These are phyloP conservation scores for Cladophialophora exuberans DNA, from an alignment of 2,329 filamentous ascomycete genomes.

Conservation along the genomic window DNA sequence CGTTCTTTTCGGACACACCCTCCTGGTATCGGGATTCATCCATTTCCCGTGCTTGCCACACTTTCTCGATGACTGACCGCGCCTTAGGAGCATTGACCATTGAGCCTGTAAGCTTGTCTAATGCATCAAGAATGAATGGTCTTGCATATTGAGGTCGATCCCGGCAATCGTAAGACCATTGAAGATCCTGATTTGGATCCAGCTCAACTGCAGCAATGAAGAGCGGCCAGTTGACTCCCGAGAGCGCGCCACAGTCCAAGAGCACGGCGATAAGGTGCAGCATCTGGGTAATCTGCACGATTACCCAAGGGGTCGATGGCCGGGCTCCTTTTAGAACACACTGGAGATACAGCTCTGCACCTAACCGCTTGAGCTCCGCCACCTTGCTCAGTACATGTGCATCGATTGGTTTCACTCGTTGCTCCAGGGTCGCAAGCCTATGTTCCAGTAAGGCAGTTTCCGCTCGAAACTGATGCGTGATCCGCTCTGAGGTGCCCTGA, in stretches of 20 bases:
- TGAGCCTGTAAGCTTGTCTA: slow-evolving; percentile 46
- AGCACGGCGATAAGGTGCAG: slow-evolving; percentile 1
- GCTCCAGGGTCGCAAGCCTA: slow-evolving; percentile 40
- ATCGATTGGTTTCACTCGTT: slow-evolving; percentile 38
- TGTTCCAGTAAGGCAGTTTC: slow-evolving; percentile 41
- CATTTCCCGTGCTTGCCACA: slow-evolving; percentile 52
- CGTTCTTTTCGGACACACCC: slow-evolving; percentile 1
- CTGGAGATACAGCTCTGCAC: slow-evolving; percentile 50
- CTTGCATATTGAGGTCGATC: slow-evolving; percentile 38
- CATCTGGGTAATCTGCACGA: slow-evolving; percentile 8
- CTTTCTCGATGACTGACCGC: slow-evolving; percentile 50
- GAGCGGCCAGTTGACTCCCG: slow-evolving; percentile 16
- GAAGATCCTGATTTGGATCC: slow-evolving; percentile 38
- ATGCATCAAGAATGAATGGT: slow-evolving; percentile 44
- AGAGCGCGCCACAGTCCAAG: slow-evolving; percentile 2
- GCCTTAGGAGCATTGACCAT: slow-evolving; percentile 52
- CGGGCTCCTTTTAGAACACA: slow-evolving; percentile 49
- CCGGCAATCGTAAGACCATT: slow-evolving; percentile 35
- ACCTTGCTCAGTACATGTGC: slow-evolving; percentile 41
- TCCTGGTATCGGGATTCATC: background rate
- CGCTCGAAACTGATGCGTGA: slow-evolving; percentile 34
- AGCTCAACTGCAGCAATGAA: slow-evolving; percentile 21
- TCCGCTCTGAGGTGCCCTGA: background rate
- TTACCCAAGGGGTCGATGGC: slow-evolving; percentile 41
- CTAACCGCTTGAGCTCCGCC: slow-evolving; percentile 49